A percentile compares a stretch with the other conserved stretches of the same genome.
Conservation (phyloP, 2,329 filamentous ascomycete genomes). For the Ophiosphaerella korrae region DNA sequence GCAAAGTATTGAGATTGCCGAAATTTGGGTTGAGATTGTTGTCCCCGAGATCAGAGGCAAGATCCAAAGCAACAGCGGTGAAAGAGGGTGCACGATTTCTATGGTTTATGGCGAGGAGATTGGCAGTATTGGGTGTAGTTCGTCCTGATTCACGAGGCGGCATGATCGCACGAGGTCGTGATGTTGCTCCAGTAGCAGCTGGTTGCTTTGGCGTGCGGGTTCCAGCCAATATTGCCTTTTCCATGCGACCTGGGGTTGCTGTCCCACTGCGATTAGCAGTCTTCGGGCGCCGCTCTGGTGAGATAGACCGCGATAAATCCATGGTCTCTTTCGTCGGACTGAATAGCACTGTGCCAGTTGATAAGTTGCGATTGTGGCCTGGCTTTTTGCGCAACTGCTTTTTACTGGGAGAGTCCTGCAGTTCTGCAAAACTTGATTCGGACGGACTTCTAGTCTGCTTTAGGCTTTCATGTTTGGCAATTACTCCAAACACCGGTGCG, state of each 20-base stretch:
- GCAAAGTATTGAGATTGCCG: constrained; percentile 66
- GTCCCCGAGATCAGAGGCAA: constrained; percentile 74
- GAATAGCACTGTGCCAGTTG: constrained; percentile 83
- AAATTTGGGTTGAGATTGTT: constrained; percentile 64
- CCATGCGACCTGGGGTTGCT: constrained; percentile 39
- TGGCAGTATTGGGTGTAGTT: constrained; percentile 61
- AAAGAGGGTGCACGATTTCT: constrained; percentile 64
- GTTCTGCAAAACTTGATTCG: constrained; percentile 41
- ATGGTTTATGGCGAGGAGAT: constrained; percentile 58
- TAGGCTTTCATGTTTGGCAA: not conserved
- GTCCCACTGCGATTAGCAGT: constrained; percentile 39
- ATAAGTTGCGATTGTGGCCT: constrained; percentile 74
- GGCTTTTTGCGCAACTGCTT: constrained; percentile 24
- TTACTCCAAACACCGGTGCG: not conserved
- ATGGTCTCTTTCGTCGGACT: constrained; percentile 63
- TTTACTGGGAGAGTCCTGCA: constrained; percentile 36
- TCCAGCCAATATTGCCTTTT: constrained; percentile 26
- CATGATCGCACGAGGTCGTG: constrained; percentile 37
- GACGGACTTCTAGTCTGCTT: constrained; percentile 17
- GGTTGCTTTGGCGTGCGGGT: constrained; percentile 51
- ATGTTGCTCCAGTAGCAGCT: constrained; percentile 32
- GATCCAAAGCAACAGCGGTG: constrained; percentile 65
- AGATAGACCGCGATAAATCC: constrained; percentile 40
- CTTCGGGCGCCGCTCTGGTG: constrained; percentile 36
- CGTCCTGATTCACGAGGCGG: constrained; percentile 61